Evolutionary conservation across 495 filamentous ascomycete genomes (phyloP).

Genomic region (Lindgomyces ingoldianus): DNA sequence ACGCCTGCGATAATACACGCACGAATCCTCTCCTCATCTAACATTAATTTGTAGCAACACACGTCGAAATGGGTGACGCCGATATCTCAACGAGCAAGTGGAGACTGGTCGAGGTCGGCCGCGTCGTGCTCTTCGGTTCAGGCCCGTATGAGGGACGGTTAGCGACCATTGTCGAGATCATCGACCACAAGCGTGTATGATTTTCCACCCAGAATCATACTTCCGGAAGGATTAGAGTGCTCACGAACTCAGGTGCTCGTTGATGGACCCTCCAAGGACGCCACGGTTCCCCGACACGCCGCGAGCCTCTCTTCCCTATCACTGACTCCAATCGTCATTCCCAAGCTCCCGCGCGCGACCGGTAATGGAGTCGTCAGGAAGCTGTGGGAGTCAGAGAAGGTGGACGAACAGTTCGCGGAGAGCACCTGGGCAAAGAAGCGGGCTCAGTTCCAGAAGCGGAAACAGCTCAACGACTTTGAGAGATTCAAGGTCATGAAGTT

Average conservation of each 20-base stretch:
- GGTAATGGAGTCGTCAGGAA: slow-evolving; percentile 79
- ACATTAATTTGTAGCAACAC: slow-evolving; percentile 15
- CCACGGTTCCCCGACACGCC: slow-evolving; percentile 80
- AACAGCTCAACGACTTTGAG: slow-evolving; percentile 94
- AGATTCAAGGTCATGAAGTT: slow-evolving; percentile 98
- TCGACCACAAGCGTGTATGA: slow-evolving; percentile 99
- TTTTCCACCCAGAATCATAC: background rate
- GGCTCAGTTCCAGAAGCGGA: slow-evolving; percentile 77
- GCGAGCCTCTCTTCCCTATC: slow-evolving; percentile 76
- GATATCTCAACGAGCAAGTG: slow-evolving; percentile 71
- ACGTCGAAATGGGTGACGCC: slow-evolving; percentile 62
- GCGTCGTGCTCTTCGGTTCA: slow-evolving; percentile 79
- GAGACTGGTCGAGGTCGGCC: slow-evolving; percentile 96
- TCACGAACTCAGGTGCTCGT: slow-evolving; percentile 77
- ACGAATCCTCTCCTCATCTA: slow-evolving; percentile 11
- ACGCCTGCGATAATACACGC: slow-evolving; percentile 11
- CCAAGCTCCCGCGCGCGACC: slow-evolving; percentile 81
- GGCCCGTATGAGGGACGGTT: slow-evolving; percentile 80
- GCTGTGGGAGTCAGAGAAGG: slow-evolving; percentile 80
- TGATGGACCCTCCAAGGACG: slow-evolving; percentile 78
- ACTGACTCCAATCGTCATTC: slow-evolving; percentile 86
- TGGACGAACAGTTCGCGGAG: slow-evolving; percentile 88
- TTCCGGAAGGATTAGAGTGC: slow-evolving; percentile 19
- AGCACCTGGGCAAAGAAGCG: slow-evolving; percentile 89
- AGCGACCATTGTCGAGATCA: slow-evolving; percentile 95